Base-by-base conservation (phyloP, 495 filamentous ascomycete species). In the Hypoxylon subgilvum region DNA sequence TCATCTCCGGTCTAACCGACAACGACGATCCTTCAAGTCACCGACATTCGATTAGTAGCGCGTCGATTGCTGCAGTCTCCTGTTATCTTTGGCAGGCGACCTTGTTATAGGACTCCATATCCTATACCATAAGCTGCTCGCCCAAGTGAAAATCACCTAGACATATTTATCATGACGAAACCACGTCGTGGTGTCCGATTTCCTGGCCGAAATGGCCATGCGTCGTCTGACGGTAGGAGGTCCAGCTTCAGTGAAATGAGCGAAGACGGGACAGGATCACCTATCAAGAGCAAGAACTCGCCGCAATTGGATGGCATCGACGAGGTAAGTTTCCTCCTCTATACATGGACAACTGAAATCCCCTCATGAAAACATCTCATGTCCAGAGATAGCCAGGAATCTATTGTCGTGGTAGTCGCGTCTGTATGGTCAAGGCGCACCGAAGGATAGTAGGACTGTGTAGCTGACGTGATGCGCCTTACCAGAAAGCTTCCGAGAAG, bases 161-260 rank as follows among this genome's bases (percentile, higher is more conserved):
- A 44, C 16, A 31, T 36, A 31, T n/a, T 18, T 51, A 68, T 65
- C 69, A 90, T 89, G 88, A 81, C 85, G 58, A 88, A 86, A 78
- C 81, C 87, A 56, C 87, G 88, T 69, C 84, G 91, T 66, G 87
- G 86, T 73, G 90, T 96, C 65, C 87, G 90, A 69, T 96, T 96
- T 74, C 84, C 86, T 58, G 86, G 89, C 69, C 79, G 85, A 45
- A 76, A 75, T 34, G 71, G 67, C 56, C 77, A 82, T 38, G 59
- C 50, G 36, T 63, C 63, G 14, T 46, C 58, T 30, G 79, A 82
- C 10, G 81, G 79, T 25, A 84, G 89, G 50, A 81, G 90, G 57
- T 72, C 79, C 17, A 92, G 88, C 78, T 82, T 91, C 67, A 89
- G 88, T 67, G 90, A 95, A 61, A 81, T 84, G 69, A 93, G 89